Evolutionary conservation across 768 basidiomycete genomes (phyloP).

Genomic region (Amanita subjunquillea): DNA sequence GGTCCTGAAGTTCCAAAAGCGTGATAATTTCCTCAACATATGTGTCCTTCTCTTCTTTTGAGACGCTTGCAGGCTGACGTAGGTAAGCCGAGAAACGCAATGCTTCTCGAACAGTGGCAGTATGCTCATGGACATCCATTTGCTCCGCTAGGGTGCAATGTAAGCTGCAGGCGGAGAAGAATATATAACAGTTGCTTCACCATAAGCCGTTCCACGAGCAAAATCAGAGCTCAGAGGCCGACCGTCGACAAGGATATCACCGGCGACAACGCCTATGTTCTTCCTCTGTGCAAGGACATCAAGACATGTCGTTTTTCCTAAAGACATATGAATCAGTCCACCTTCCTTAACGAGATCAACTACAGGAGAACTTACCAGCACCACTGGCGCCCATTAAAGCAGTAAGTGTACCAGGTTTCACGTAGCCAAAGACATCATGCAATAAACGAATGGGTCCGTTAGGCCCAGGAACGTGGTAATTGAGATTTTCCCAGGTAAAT

Average conservation of each 20-base stretch:
- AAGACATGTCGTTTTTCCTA: conserved; percentile 67
- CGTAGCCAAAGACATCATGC: conserved; percentile 73
- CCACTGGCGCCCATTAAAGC: conserved; percentile 85
- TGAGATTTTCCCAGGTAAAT: conserved; percentile 77
- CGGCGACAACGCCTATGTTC: conserved; percentile 56
- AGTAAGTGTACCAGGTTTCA: conserved; percentile 77
- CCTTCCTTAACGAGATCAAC: background rate
- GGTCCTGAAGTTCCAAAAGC: conserved; percentile 73
- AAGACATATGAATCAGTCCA: background rate
- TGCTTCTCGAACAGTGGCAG: conserved; percentile 76
- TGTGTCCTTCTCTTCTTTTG: conserved; percentile 63
- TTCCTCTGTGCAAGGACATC: conserved; percentile 68
- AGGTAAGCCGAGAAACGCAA: conserved; percentile 80
- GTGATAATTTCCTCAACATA: conserved; percentile 82
- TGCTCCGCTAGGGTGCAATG: conserved; percentile 49
- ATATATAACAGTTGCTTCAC: conserved; percentile 23
- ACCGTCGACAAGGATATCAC: conserved; percentile 58
- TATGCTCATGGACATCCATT: conserved; percentile 79
- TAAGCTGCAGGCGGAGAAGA: conserved; percentile 11
- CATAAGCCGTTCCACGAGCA: conserved; percentile 67
- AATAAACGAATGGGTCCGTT: conserved; percentile 53
- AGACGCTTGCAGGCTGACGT: conserved; percentile 59
- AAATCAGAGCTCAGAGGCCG: conserved; percentile 46
- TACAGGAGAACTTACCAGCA: conserved; percentile 34
- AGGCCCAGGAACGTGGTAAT: conserved; percentile 66